Base-by-base conservation (phyloP, 192 early-diverging fungal species). In the Chytriomyces hyalinus region DNA sequence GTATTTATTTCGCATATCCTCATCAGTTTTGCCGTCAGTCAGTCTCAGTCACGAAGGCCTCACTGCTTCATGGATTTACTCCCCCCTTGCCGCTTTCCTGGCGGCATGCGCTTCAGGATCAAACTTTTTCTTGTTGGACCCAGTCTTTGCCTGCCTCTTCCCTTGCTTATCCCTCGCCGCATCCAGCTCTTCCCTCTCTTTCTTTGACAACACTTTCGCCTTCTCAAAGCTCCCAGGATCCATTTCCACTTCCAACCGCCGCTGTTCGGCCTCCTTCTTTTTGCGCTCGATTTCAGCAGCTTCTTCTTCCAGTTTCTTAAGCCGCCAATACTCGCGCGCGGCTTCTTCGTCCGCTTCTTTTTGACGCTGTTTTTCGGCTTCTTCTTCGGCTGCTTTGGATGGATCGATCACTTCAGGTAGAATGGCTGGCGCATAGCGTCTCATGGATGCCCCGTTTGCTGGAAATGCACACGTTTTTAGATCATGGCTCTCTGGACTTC, bases 71-170 rank as follows among this genome's bases (percentile, higher is more conserved):
- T 2, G 3, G 36, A 36, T 36, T 36, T 36, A 36, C 36, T 36
- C 36, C 36, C 36, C 36, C 4, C 36, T 36, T 36, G 36, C 36
- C 36, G 6, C 62, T 24, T 64, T 64, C 22, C 62, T 64, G 13
- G 62, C 62, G 6, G 62, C 62, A 26, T 15, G n/a, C 20, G 62
- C 62, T 64, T 64, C 62, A 6, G 62, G 62, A 36, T 64, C 62
- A 64, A 64, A 64, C 62, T 64, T 64, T 8, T 13, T 64, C 22
- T 64, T 64, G 62, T 64, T 64, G 20, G 62, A 36, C 11, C 62
- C 62, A 15, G 62, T 64, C 62, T 64, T 64, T 64, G 17, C 22
- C 62, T 28, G 11, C n/a, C 62, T 20, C 62, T 22, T 26, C 10
- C 62, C 62, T 26, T 64, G 62, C 22, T 64, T 64, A 36, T 15